Evolutionary conservation across 2,329 filamentous ascomycete species (phyloP).

Genomic region (Diplodia seriata): DNA sequence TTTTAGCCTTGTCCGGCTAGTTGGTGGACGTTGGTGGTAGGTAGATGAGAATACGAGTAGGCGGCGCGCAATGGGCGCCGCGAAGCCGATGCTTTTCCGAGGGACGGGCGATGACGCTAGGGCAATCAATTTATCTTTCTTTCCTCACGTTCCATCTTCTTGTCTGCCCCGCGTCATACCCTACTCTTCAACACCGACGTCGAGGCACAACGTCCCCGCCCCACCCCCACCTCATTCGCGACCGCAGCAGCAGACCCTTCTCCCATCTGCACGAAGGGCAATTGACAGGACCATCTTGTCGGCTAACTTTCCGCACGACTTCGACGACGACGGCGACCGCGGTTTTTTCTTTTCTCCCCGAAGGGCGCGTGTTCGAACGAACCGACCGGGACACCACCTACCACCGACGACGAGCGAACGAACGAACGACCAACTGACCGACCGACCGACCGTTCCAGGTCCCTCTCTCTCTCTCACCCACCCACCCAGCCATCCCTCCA

Average conservation of each 20-base stretch:
- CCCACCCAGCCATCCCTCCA: no score
- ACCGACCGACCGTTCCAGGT: no score
- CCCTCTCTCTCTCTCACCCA: neutral
- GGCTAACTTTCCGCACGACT: no score
- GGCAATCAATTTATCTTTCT: neutral
- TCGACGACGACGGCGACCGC: no score
- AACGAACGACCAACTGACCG: no score
- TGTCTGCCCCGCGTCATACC: constrained; percentile 1
- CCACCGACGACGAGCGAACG: no score
- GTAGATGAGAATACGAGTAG: no score
- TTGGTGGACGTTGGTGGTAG: no score
- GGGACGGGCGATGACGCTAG: constrained; percentile 9
- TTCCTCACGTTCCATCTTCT: neutral
- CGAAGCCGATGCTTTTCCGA: constrained; percentile 17
- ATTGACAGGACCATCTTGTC: neutral
- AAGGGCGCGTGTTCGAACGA: no score
- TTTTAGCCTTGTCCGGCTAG: neutral
- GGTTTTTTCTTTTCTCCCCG: no score
- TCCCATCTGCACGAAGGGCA: neutral
- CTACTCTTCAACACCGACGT: neutral
- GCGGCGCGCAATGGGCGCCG: constrained; percentile 13
- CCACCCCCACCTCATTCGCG: neutral
- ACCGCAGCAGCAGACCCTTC: neutral
- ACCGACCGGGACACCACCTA: no score
- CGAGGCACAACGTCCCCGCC: neutral